phyloP scores from a whole-genome alignment of 352 stramenopile genomes.

The Lagenidium giganteum region DNA sequence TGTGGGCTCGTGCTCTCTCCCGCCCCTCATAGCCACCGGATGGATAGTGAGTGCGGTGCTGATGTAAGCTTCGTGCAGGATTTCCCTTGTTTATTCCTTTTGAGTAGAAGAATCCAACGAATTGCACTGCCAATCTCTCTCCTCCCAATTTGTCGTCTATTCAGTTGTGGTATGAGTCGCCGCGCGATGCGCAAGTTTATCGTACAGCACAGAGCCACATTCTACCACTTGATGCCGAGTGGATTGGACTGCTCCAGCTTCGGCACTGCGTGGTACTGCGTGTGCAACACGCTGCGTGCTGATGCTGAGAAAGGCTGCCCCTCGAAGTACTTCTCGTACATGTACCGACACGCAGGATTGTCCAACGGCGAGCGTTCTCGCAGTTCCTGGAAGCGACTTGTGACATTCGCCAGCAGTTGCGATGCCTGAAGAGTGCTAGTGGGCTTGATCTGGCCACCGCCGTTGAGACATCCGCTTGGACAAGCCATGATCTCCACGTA shows the following conservation, averaged over 20 bases:
- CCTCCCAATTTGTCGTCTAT: too few relatives aligned
- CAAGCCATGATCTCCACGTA: slow-evolving; percentile 99
- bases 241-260: slow-evolving; percentile 84
- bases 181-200: background rate
- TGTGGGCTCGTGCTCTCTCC: too few relatives aligned
- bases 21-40: too few relatives aligned
- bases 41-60: too few relatives aligned
- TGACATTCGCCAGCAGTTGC: slow-evolving; percentile 61
- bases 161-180: too few relatives aligned
- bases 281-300: slow-evolving; percentile 62
- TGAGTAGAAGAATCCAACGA: too few relatives aligned
- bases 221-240: slow-evolving; percentile 85
- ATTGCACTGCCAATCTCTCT: too few relatives aligned
- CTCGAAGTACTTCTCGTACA: slow-evolving; percentile 82
- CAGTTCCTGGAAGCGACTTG: slow-evolving; percentile 58
- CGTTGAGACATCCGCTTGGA: slow-evolving; percentile 96
- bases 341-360: slow-evolving; percentile 70
- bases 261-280: slow-evolving; percentile 76
- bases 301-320: slow-evolving; percentile 65
- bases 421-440: slow-evolving; percentile 49
- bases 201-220: too few relatives aligned
- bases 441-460: slow-evolving; percentile 91
- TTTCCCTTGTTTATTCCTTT: too few relatives aligned
- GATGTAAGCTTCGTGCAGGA: too few relatives aligned
- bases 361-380: slow-evolving; percentile 46